Evolutionary conservation across 441 rosid species (phyloP).

Genomic region (Gossypium trilobum): DNA sequence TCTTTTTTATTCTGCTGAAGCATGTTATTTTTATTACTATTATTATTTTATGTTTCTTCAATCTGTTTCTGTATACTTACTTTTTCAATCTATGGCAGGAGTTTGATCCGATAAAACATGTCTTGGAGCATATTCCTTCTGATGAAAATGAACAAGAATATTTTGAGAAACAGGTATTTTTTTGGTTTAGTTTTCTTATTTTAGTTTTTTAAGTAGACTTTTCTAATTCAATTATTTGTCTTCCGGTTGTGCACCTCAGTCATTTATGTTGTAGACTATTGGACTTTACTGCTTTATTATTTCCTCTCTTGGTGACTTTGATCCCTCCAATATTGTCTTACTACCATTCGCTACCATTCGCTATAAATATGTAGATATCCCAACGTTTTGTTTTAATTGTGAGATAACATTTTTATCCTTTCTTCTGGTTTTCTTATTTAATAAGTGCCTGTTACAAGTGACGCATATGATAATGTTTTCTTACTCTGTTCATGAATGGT

Average conservation of each 20-base stretch:
- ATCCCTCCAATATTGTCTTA: not conserved
- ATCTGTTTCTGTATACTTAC: not conserved
- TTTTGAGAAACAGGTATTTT: constrained; percentile 77
- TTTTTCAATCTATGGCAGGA: constrained; percentile 37
- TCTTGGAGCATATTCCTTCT: constrained; percentile 64
- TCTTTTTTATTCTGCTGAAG: not conserved
- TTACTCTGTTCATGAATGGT: not conserved
- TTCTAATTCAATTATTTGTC: not conserved
- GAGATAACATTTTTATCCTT: not conserved
- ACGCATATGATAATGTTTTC: not conserved
- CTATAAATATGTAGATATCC: not conserved
- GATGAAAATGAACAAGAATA: constrained; percentile 55
- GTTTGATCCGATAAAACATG: constrained; percentile 56
- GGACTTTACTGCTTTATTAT: not conserved
- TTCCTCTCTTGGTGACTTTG: not conserved
- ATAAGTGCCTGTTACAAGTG: not conserved
- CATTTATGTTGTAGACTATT: not conserved
- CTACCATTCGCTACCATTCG: not conserved
- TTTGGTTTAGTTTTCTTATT: not conserved
- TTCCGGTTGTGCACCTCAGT: not conserved
- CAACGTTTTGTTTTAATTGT: not conserved
- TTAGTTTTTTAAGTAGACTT: not conserved
- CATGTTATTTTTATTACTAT: not conserved
- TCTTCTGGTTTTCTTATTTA: not conserved
- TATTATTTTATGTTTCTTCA: not conserved